phyloP scores from a whole-genome alignment of 2,329 filamentous ascomycete genomes.

The Fusarium sp. region DNA sequence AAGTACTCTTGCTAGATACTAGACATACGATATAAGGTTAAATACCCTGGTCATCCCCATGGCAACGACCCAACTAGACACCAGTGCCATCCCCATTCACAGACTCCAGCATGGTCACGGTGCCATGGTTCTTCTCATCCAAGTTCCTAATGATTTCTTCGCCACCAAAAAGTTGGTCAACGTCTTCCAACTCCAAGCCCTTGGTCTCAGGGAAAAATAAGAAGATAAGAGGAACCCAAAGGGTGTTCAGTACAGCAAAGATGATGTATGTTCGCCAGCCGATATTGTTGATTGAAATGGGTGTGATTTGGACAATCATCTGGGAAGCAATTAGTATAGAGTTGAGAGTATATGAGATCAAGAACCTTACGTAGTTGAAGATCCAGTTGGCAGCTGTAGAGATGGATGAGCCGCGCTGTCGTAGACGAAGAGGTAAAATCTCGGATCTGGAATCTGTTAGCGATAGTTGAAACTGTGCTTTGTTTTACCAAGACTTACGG shows the following conservation, averaged over 20 bases:
- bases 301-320: constrained; percentile 39
- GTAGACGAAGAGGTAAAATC: constrained; percentile 48
- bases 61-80: not conserved
- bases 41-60: not conserved
- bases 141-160: constrained; percentile 21
- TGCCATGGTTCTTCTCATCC: constrained; percentile 27
- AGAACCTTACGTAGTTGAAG: constrained; percentile 51
- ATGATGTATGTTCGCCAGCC: constrained; percentile 61
- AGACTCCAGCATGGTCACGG: constrained; percentile 19
- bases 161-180: constrained; percentile 50
- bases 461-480: not conserved
- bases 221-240: constrained; percentile 48
- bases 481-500: constrained; percentile 22
- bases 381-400: constrained; percentile 52
- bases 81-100: constrained; percentile 1
- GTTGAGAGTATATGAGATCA: too few species aligned
- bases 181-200: constrained; percentile 60
- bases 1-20: too few species aligned
- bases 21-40: not conserved
- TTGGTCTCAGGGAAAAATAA: constrained; percentile 62
- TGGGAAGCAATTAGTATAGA: not conserved
- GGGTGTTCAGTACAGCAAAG: constrained; percentile 58
- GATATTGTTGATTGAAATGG: constrained; percentile 52
- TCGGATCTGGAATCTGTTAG: constrained; percentile 41
- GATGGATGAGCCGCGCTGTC: constrained; percentile 49